Base-by-base conservation (phyloP, 2,329 filamentous ascomycete genomes). In the Chaetomium strumarium region DNA sequence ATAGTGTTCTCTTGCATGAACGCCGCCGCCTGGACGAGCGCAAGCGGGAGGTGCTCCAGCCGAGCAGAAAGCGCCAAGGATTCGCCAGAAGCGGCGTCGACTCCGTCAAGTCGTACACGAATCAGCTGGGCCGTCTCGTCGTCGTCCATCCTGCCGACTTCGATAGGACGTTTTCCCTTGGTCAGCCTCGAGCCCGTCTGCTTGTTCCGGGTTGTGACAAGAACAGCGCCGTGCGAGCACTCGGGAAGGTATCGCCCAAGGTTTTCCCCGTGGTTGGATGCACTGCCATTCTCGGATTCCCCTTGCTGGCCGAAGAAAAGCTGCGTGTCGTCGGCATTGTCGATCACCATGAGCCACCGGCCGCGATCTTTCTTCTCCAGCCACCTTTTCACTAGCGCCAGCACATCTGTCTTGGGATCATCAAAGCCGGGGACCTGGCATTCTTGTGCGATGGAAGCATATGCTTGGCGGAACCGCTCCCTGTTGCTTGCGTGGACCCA, bases 401-500 rank as follows among this genome's bases (percentile, higher is more conserved):
- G 46, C 13, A 63, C 33, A n/a, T 68, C 57, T 0, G 17, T 34
- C 19, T 63, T 51, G 9, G 58, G 58, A 38, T 62, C 55, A 3
- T 63, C 52, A 30, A 55, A 42, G 10, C 63, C 62, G 1, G 64
- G 60, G 6, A 47, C 59, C 1, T 57, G 33, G 37, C 61, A 66
- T 47, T 62, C 54, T 38, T 62, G 40, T 2, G 66, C 64, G 31
- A 68, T 64, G 0, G 44, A 58, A 30, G 52, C 38, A 39, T 59
- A 69, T 5, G 61, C 49, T 52, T 66, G 52, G 3, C 58, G 60
- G 45, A 69, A 67, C 3, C 62, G 64, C 12, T 66, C 60, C 0
- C 51, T 34, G 50, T 54, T 69, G 54, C 63, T 67, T 0, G 64
- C 67, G 43, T 68, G 63, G 14, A 70, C 60, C 67, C 67, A 70